Conservation (phyloP, 2,329 filamentous ascomycete species). For the Mollisia scopiformis region DNA sequence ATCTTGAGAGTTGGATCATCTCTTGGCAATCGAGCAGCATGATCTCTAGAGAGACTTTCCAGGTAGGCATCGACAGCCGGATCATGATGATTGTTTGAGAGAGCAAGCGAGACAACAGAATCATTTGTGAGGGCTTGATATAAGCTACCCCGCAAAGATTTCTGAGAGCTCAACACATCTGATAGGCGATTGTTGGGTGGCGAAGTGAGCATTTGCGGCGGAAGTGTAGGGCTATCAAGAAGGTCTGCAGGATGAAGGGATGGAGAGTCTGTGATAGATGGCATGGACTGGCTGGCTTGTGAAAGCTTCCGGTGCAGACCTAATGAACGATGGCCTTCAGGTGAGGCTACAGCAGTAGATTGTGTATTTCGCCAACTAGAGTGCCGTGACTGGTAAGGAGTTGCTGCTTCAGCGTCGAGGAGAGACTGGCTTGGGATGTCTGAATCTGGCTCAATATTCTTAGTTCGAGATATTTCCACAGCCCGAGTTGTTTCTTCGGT, state of each 20-base stretch:
- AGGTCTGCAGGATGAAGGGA: constrained; percentile 22
- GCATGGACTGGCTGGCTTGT: constrained; percentile 49
- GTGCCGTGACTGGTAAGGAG: constrained; percentile 32
- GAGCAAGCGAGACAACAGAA: constrained; percentile 48
- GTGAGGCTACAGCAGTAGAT: constrained; percentile 45
- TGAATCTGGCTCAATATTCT: constrained; percentile 24
- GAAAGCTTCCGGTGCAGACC: constrained; percentile 48
- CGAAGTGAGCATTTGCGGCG: constrained; percentile 50
- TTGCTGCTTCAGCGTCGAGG: constrained; percentile 24
- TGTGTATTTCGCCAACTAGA: constrained; percentile 58
- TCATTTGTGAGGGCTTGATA: constrained; percentile 60
- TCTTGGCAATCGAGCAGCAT: constrained; percentile 32
- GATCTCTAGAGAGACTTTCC: constrained; percentile 28
- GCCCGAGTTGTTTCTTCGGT: constrained; percentile 25
- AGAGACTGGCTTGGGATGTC: constrained; percentile 35
- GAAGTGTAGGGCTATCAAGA: constrained; percentile 66
- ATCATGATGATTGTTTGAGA: constrained; percentile 30
- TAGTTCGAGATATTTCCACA: constrained; percentile 19
- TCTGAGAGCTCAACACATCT: constrained; percentile 63
- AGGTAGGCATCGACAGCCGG: constrained; percentile 34
- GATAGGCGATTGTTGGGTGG: constrained; percentile 59
- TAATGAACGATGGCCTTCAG: constrained; percentile 43
- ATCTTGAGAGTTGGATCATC: constrained; percentile 40
- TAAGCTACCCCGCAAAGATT: constrained; percentile 57
- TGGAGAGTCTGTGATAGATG: constrained; percentile 51